Base-by-base conservation (phyloP, 23 red algal genomes). In the Pyropia yezoensis region DNA sequence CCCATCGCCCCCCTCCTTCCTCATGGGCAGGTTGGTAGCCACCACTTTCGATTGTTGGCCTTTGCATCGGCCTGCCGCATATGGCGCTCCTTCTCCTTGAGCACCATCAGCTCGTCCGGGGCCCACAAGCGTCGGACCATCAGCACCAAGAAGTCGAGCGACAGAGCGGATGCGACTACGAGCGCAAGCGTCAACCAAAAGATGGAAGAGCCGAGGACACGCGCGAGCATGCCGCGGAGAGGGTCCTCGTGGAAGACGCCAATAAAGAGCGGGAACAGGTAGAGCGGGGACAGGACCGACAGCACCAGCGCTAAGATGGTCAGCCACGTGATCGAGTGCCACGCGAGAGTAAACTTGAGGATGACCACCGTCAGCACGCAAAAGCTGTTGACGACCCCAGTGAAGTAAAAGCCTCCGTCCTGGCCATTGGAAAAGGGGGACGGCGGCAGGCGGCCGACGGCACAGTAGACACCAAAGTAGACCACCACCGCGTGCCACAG, bases 281-380 rank as follows among this genome's bases (percentile, higher is more conserved):
- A 62, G 20, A 87, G 33, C 62, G 61, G 76, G 28, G 76, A 50
- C 14, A 54, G 64, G 17, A 87, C 11, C 18, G 82, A 87, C 27
- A 77, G 33, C n/a, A 70, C 71, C 69, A 87, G 75, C 12, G 64
- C 49, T 22, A 87, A 27, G 71, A 87, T 52, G 52, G 76, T 72
- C 21, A 87, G 63, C 82, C 82, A 87, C 22, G 75, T 87, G 53
- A 75, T 27, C 1, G 70, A 76, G 62, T 70, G 82, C 58, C 71
- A 87, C 27, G 75, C 49, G 5, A 87, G 19, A 33, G 76, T 57
- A 45, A 87, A 76, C 56, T 87, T 87, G 71, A 87, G 70, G n/a
- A 87, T 52, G 26, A 55, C 57, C 61, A 87, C 69, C n/a, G 76
- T 50, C 5, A 74, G 57, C 63, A 72, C 70, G 19, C 75, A 49